Percentiles rank a stretch among this genome's conserved stretches.
Conservation (phyloP, 1,284 basidiomycete species). For the Mycena sp. region DNA sequence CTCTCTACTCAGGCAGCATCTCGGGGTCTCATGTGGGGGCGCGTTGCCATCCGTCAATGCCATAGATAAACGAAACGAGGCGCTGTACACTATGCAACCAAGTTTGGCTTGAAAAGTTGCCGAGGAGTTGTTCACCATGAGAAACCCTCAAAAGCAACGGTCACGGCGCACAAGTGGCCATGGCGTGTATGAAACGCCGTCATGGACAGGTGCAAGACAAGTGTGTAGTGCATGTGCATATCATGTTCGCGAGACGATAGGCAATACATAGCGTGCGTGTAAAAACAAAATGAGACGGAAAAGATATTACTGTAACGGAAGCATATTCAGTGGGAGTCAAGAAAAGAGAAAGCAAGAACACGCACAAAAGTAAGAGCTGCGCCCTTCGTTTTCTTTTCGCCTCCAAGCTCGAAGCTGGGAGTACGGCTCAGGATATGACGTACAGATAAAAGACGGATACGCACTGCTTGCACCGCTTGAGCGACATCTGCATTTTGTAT, state of each 20-base stretch:
- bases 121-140: too few relatives aligned
- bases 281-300: conserved; percentile 5
- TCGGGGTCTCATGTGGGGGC: too few relatives aligned
- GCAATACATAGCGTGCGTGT: conserved; percentile 13
- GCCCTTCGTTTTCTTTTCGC: conserved; percentile 99
- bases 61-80: too few relatives aligned
- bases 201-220: too few relatives aligned
- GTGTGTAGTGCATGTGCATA: conserved; percentile 14
- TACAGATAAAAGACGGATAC: conserved; percentile 44
- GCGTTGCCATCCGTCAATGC: too few relatives aligned
- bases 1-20: too few relatives aligned
- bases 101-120: too few relatives aligned
- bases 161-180: too few relatives aligned
- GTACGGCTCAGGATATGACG: too few relatives aligned
- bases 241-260: conserved; percentile 17
- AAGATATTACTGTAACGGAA: conserved; percentile 1
- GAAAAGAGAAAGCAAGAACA: conserved; percentile 37
- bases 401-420: conserved; percentile 94
- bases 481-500: conserved; percentile 95
- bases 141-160: too few relatives aligned
- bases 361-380: conserved; percentile 91
- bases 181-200: too few relatives aligned
- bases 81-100: too few relatives aligned
- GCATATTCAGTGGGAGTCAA: background rate
- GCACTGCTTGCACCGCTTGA: conserved; percentile 99